phyloP scores from a whole-genome alignment of 352 stramenopile genomes.

The Pythium chondricola region DNA sequence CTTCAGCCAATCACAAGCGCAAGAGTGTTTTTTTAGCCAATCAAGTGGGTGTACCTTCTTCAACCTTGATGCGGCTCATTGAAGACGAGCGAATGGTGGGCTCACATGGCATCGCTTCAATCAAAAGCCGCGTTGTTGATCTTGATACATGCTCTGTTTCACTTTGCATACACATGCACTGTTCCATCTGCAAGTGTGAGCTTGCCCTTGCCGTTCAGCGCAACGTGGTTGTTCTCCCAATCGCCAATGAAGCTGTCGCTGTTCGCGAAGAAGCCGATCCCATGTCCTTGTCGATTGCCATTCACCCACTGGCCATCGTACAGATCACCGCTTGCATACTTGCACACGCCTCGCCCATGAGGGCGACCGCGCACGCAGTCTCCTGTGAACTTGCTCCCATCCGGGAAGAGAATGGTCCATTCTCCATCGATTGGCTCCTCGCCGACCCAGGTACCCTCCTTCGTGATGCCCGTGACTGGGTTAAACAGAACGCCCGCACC shows the following conservation, averaged over 20 bases:
- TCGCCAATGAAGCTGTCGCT: slow-evolving; percentile 68
- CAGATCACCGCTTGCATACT: slow-evolving; percentile 77
- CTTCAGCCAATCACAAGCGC: background rate
- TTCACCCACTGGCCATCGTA: slow-evolving; percentile 82
- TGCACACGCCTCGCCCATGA: slow-evolving; percentile 66
- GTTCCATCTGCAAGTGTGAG: slow-evolving; percentile 71
- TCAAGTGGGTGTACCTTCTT: background rate
- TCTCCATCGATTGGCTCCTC: slow-evolving; percentile 60
- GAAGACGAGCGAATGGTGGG: no score
- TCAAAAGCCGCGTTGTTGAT: no score
- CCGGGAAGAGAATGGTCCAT: slow-evolving; percentile 74
- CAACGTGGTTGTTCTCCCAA: slow-evolving; percentile 79
- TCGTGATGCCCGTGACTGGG: slow-evolving; percentile 42
- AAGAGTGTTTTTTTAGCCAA: background rate
- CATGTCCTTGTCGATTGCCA: slow-evolving; percentile 66
- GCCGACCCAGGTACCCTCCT: slow-evolving; percentile 55
- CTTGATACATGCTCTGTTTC: no score
- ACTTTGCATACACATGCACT: slow-evolving; percentile 59
- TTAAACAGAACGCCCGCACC: slow-evolving; percentile 41
- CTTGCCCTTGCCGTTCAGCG: slow-evolving; percentile 58
- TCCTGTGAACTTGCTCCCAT: slow-evolving; percentile 70
- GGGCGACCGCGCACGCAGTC: slow-evolving; percentile 53
- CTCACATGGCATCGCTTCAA: background rate
- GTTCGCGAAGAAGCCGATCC: slow-evolving; percentile 67
- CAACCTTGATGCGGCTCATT: no score